Base-by-base conservation (phyloP, 768 basidiomycete species). In the Mycena capillaripes region DNA sequence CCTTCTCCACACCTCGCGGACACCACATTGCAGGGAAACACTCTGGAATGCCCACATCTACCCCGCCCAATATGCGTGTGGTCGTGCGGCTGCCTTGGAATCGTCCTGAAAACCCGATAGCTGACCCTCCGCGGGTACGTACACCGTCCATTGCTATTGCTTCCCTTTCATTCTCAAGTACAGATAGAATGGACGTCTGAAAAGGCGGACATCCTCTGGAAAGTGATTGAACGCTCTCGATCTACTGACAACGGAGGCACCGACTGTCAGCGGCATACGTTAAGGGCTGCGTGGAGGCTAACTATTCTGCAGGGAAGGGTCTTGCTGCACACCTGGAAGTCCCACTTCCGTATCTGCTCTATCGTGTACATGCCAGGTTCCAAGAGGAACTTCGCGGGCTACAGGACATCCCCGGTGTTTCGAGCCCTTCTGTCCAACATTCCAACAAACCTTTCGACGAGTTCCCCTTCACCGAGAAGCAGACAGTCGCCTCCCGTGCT, bases 141-240 rank as follows among this genome's bases (percentile, higher is more conserved):
- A n/a, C 58, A 55, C 36, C 32, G 42, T 63, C 40, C 40, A 21
- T 60, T 62, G 50, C 67, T 56, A 42, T 21, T 17, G 30, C 29
- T 59, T 38, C 57, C 44, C 46, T 48, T 64, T 75, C 68, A 57
- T 73, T 66, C 70, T 72, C 63, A 50, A 65, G 63, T 70, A 69
- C 77, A 96, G 95, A 92, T 96, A 80, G 92, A 93, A 84, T 96
- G 95, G 95, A 94, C 88, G 50, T 75, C 89, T 10, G 93, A 95
- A 69, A 96, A 96, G 80, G 95, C 95, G 53, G 92, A 92, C 72
- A 89, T 94, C 8, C 84, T 96, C 10, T 96, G 95, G 95, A 94
- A 95, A 80, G 93, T 94, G 52, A 95, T 96, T 72, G 92, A 94
- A 63, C 88, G 90, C 76, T 94, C 93, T 38, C 88, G 94, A 65